Conservation (phyloP, 768 basidiomycete genomes). For the Naganishia friedmannii region DNA sequence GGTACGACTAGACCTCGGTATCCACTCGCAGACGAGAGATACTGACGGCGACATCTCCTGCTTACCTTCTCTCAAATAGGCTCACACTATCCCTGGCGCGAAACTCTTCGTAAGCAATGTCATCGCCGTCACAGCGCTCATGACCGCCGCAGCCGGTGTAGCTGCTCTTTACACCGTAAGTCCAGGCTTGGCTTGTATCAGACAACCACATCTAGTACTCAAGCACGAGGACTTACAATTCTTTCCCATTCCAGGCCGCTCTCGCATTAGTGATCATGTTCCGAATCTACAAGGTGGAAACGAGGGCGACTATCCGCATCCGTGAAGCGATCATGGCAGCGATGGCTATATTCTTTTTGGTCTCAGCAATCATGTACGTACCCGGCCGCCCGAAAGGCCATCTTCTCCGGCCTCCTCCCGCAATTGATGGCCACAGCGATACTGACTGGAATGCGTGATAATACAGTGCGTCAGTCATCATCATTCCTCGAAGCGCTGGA, state of each 20-base stretch:
- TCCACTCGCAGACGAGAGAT: neutral
- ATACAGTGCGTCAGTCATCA: conserved; percentile 23
- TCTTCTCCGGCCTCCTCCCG: neutral
- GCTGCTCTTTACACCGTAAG: conserved; percentile 26
- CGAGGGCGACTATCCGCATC: conserved; percentile 22
- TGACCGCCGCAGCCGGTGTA: conserved; percentile 25
- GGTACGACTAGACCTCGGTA: neutral
- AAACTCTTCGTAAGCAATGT: conserved; percentile 21
- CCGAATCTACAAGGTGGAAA: conserved; percentile 24
- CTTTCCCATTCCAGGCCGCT: neutral
- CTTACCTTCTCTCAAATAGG: neutral
- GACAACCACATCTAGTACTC: neutral
- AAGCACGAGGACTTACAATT: too few species aligned
- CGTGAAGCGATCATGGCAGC: conserved; percentile 20
- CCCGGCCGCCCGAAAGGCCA: neutral
- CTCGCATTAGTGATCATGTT: conserved; percentile 13
- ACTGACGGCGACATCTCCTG: neutral
- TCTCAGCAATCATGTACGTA: conserved; percentile 25
- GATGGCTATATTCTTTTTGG: conserved; percentile 11
- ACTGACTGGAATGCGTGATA: neutral
- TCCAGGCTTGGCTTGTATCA: neutral
- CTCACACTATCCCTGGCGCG: conserved; percentile 21
- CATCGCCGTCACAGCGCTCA: conserved; percentile 26
- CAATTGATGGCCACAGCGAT: too few species aligned
- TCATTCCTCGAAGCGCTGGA: conserved; percentile 25